These are phyloP conservation scores for Rhizoclosmatium globosum DNA, from an alignment of 192 early-diverging fungal species.

Conservation along the genomic window DNA sequence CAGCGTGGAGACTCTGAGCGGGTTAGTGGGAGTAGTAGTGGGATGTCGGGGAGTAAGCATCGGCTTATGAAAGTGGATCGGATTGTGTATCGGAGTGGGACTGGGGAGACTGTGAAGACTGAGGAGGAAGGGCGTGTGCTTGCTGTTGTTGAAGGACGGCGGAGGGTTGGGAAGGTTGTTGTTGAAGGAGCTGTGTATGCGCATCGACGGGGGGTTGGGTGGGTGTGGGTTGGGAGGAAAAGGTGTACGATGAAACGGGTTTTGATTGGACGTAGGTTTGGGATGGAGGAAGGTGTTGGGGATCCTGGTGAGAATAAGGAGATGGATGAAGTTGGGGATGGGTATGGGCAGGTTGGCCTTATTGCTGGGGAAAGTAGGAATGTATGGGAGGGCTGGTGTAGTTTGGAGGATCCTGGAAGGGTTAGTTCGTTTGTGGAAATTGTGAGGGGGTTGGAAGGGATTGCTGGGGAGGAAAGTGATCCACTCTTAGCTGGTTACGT, in stretches of 20 bases:
- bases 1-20: not conserved
- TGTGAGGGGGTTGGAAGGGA: slow-evolving; percentile 13
- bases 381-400: slow-evolving; percentile 21
- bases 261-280: slow-evolving; percentile 35
- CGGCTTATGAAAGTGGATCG: slow-evolving; percentile 28
- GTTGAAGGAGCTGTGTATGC: slow-evolving; percentile 41
- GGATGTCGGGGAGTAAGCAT: slow-evolving; percentile 7
- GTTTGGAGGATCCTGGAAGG: not conserved
- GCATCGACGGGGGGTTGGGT: slow-evolving; percentile 16
- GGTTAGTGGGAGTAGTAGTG: not conserved
- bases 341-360: slow-evolving; percentile 26
- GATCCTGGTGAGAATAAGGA: not conserved
- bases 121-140: not conserved
- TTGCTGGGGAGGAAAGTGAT: not conserved
- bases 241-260: slow-evolving; percentile 34
- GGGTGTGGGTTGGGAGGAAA: slow-evolving; percentile 21
- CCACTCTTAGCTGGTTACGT: not conserved
- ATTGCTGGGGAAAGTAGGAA: slow-evolving; percentile 7
- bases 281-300: not conserved
- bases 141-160: not conserved
- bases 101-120: not conserved
- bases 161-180: slow-evolving; percentile 21
- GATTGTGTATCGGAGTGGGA: slow-evolving; percentile 24
- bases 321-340: slow-evolving; percentile 28
- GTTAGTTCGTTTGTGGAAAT: slow-evolving; percentile 10